These are phyloP conservation scores for Pseudocohnilembus persalinus DNA, from an alignment of 169 alveolate genomes.

Conservation along the genomic window DNA sequence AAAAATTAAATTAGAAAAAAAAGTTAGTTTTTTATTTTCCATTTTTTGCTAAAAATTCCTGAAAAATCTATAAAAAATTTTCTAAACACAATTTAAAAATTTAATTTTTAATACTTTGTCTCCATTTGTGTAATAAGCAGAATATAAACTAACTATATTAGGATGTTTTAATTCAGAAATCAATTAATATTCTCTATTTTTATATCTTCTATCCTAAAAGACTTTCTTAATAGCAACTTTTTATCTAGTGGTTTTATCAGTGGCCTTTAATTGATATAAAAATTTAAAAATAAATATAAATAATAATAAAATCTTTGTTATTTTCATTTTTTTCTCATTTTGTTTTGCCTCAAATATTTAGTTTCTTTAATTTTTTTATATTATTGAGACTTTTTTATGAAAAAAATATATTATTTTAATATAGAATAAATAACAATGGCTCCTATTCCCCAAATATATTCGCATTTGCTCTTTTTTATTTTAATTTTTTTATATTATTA, in stretches of 20 bases:
- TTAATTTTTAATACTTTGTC: conserved; percentile 44
- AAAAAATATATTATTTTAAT: not conserved
- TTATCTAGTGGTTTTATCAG: conserved; percentile 59
- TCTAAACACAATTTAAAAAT: not conserved
- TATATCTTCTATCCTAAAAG: conserved; percentile 71
- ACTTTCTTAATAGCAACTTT: conserved; percentile 76
- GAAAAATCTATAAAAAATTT: not conserved
- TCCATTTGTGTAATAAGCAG: conserved; percentile 73
- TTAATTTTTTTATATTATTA: not conserved
- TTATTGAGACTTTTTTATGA: not conserved
- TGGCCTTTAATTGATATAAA: conserved; percentile 51
- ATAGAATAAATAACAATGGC: not conserved
- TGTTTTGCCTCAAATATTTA: not conserved
- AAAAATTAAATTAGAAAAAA: not conserved
- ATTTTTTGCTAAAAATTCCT: not conserved
- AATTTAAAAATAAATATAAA: conserved; percentile 3
- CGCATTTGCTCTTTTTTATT: too few relatives aligned
- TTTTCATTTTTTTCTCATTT: conserved; percentile 1
- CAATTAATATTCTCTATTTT: conserved; percentile 69
- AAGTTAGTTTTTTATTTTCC: not conserved
- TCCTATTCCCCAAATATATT: too few relatives aligned
- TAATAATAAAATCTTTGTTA: too few relatives aligned
- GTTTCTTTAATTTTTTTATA: not conserved
- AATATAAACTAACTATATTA: conserved; percentile 58
- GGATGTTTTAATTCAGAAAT: conserved; percentile 63